phyloP scores from a whole-genome alignment of 148 eudicot species.

The Drosera capensis region DNA sequence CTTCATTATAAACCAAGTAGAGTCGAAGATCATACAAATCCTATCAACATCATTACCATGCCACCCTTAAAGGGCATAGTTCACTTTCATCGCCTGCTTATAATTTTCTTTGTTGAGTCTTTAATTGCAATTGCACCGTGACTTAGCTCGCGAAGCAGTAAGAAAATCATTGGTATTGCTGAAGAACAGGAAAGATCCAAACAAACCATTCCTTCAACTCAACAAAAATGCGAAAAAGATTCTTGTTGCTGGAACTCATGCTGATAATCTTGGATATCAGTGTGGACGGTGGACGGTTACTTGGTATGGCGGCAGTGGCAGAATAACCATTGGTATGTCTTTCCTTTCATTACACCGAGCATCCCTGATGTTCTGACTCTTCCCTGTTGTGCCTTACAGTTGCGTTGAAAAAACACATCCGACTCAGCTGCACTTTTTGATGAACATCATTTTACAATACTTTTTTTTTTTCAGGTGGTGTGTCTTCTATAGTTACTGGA shows the following conservation, averaged over 20 bases:
- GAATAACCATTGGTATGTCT: slow-evolving; percentile 68
- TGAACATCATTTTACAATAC: too few species aligned
- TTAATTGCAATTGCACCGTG: slow-evolving; percentile 49
- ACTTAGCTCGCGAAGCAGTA: slow-evolving; percentile 85
- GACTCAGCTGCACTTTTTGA: too few species aligned
- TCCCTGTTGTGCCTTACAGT: not conserved
- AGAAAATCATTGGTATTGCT: slow-evolving; percentile 71
- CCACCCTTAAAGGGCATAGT: not conserved
- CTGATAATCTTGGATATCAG: slow-evolving; percentile 88
- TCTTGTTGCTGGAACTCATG: slow-evolving; percentile 83
- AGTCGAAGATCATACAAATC: too few species aligned
- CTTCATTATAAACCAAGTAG: not conserved
- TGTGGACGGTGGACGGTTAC: slow-evolving; percentile 87
- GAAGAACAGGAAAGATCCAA: slow-evolving; percentile 65
- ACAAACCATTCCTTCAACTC: slow-evolving; percentile 52
- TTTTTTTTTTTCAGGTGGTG: too few species aligned
- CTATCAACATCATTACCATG: too few species aligned
- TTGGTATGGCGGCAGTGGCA: slow-evolving; percentile 64
- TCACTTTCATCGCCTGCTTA: not conserved
- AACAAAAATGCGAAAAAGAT: slow-evolving; percentile 40
- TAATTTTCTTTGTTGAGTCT: not conserved
- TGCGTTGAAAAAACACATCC: not conserved
- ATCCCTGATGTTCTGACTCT: not conserved
- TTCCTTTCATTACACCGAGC: not conserved
- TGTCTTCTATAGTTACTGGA: not conserved